phyloP scores from a whole-genome alignment of 1,284 basidiomycete species.

The Austroboletus novae-zelandiae region DNA sequence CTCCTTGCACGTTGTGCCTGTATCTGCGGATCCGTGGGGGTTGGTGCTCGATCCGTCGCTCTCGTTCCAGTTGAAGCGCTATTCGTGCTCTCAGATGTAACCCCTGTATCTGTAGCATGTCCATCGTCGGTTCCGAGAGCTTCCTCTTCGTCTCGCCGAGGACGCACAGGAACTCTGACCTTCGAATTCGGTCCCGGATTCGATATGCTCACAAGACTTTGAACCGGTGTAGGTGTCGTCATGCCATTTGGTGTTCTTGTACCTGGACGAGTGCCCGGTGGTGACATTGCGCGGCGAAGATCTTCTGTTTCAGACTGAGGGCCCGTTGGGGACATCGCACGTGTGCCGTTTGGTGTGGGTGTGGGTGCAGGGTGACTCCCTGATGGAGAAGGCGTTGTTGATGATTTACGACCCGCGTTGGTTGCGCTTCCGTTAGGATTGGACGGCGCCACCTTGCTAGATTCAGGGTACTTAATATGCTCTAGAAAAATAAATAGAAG shows the following conservation, averaged over 20 bases:
- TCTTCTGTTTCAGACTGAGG: conserved; percentile 51
- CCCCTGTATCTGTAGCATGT: conserved; percentile 43
- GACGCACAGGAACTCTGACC: conserved; percentile 56
- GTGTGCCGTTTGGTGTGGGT: conserved; percentile 37
- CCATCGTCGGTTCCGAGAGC: conserved; percentile 50
- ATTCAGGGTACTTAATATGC: conserved; percentile 93
- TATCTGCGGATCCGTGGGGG: conserved; percentile 36
- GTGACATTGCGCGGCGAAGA: conserved; percentile 63
- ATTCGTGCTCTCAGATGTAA: conserved; percentile 31
- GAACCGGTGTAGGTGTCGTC: conserved; percentile 29
- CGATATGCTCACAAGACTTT: conserved; percentile 8
- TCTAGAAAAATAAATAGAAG: conserved; percentile 40
- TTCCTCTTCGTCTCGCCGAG: conserved; percentile 67
- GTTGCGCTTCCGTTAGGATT: conserved; percentile 32
- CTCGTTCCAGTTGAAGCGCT: conserved; percentile 32
- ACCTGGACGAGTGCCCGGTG: conserved; percentile 41
- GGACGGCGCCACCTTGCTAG: conserved; percentile 48
- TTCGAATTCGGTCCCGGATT: conserved; percentile 34
- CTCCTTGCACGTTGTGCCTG: conserved; percentile 59
- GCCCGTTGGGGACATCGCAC: conserved; percentile 57
- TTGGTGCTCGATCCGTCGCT: conserved; percentile 49
- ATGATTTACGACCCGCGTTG: conserved; percentile 37
- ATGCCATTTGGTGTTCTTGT: conserved; percentile 45
- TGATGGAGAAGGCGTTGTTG: conserved; percentile 36
- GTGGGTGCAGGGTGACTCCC: conserved; percentile 20